Conservation (phyloP, 2,329 filamentous ascomycete genomes). For the Simplicillium aogashimaense region DNA sequence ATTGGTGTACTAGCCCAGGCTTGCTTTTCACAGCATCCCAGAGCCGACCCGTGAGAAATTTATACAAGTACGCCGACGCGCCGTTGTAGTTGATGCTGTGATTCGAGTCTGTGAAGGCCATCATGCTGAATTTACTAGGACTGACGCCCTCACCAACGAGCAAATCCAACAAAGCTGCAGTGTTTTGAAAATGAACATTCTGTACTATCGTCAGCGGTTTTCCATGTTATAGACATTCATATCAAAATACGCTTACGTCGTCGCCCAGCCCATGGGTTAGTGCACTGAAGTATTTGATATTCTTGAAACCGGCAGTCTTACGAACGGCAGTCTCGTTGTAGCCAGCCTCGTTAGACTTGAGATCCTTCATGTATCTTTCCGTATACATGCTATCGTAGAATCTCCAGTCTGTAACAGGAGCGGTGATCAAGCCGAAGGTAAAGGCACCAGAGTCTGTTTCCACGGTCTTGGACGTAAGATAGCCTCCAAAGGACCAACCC, state of each 20-base stretch:
- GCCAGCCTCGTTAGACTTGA: conserved; percentile 42
- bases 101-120: conserved; percentile 56
- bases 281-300: conserved; percentile 47
- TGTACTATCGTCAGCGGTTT: no score
- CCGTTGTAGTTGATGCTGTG: conserved; percentile 52
- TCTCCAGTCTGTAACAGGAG: conserved; percentile 58
- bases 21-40: conserved; percentile 50
- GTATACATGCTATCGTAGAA: conserved; percentile 66
- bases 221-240: no score
- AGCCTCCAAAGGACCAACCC: conserved; percentile 62
- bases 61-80: conserved; percentile 47
- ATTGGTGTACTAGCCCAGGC: conserved; percentile 19
- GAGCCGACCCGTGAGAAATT: conserved; percentile 49
- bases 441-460: conserved; percentile 52
- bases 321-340: conserved; percentile 53
- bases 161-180: conserved; percentile 50
- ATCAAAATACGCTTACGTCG: conserved; percentile 27
- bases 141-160: conserved; percentile 49
- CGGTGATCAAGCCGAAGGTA: conserved; percentile 52
- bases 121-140: conserved; percentile 51
- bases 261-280: conserved; percentile 59
- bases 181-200: conserved; percentile 63
- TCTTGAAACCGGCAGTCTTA: conserved; percentile 49
- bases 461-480: conserved; percentile 55
- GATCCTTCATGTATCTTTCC: conserved; percentile 62